Base-by-base conservation (phyloP, 2,329 filamentous ascomycete species). In the Colletotrichum musae region DNA sequence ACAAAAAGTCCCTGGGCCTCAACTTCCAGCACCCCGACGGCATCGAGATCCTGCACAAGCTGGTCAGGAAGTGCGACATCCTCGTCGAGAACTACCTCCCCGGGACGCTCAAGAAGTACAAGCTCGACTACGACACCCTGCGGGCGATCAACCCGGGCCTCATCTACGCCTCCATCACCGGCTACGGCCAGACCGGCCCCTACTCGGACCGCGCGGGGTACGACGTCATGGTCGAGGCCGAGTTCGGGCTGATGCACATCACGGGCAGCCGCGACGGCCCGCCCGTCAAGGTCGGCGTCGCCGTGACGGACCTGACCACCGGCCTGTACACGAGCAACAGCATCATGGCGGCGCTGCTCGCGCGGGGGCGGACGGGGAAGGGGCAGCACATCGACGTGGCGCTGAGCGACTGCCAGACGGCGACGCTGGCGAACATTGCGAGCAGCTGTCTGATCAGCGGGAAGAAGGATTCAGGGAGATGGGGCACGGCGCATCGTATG, bases 141-240 rank as follows among this genome's bases (percentile, higher is more conserved):
- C 88, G 87, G 59, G 88, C 90, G 73, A 91, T 98, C 78, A 98
- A 98, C 77, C 95, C 95, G 0, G 84, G 86, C 6, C 86, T 99
- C 54, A 93, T 99, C 73, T 99, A 99, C 77, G 94, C 95, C 15
- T 97, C 94, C 74, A 97, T 99, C 75, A 99, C 96, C 0, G 96
- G 96, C 1, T 99, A 98, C 77, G 96, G 96, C 2, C 96, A 99
- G 79, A 97, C 93, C 1, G 96, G 96, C 0, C 96, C 96, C 0
- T 97, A 97, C 80, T 90, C 92, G 6, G 89, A 91, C 72, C 88
- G 96, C 15, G 94, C 96, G 4, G 96, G 96, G 5, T 99, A 99
- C 85, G 96, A 99, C 81, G 96, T 99, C 74, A 99, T 99, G 95
- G 95, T 99, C 12, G 96, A 99, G 84, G 96, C 96, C 69, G 96